A percentile compares a stretch with the other conserved stretches of the same genome.
Evolutionary conservation across 495 filamentous ascomycete genomes (phyloP).

Genomic region (Pyrenopolyporus hunteri): DNA sequence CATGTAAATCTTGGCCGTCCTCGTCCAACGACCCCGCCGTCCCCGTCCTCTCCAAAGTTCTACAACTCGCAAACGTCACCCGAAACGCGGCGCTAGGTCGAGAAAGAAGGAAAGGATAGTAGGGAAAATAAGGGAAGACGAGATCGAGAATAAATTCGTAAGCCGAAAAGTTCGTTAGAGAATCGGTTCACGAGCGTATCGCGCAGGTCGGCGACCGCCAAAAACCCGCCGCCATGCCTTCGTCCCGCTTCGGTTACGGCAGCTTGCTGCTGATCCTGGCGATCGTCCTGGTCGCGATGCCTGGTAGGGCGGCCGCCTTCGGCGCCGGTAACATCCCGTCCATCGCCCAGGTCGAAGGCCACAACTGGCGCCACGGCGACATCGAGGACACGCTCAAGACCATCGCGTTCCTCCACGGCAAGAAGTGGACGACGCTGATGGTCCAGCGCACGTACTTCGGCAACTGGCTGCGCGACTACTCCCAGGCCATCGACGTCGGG

Average conservation of each 20-base stretch:
- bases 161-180: no score
- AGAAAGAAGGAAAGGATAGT: no score
- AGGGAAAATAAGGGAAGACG: no score
- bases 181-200: no score
- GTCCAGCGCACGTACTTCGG: constrained; percentile 93
- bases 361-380: constrained; percentile 94
- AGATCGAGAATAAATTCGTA: no score
- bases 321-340: constrained; percentile 96
- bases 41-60: no score
- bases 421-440: constrained; percentile 94
- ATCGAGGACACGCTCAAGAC: constrained; percentile 94
- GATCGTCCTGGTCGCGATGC: constrained; percentile 66
- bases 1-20: no score
- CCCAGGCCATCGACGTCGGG: constrained; percentile 89
- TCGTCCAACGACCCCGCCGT: no score
- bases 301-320: constrained; percentile 73
- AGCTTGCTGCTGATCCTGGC: constrained; percentile 54
- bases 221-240: constrained; percentile 55
- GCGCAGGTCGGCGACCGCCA: no score
- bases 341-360: constrained; percentile 89
- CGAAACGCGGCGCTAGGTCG: no score
- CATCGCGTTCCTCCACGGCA: constrained; percentile 82
- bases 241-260: constrained; percentile 47
- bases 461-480: constrained; percentile 78
- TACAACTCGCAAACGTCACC: no score